phyloP scores from a whole-genome alignment of 441 rosid genomes.

The Syzygium syzygioides region DNA sequence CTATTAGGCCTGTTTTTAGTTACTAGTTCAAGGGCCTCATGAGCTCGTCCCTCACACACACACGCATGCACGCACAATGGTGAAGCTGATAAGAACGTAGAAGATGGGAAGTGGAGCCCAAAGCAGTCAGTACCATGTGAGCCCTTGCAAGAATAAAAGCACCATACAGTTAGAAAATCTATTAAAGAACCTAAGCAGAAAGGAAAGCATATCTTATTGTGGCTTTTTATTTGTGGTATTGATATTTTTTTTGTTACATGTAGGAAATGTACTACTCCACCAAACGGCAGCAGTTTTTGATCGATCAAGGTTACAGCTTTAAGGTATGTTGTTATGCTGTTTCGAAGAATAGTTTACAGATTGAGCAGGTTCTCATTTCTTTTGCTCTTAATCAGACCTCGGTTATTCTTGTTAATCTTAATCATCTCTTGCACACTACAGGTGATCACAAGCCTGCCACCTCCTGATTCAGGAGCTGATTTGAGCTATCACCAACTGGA shows the following conservation, averaged over 20 bases:
- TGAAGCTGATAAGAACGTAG: not conserved
- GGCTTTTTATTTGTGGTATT: not conserved
- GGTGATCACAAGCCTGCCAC: conserved; percentile 94
- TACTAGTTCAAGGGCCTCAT: not conserved
- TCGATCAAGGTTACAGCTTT: conserved; percentile 97
- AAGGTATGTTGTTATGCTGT: conserved; percentile 36
- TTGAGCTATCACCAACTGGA: conserved; percentile 62
- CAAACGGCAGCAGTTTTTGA: conserved; percentile 92
- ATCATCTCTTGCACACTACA: conserved; percentile 9
- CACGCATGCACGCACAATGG: not conserved
- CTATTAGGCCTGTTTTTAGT: not conserved
- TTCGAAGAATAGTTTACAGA: not conserved
- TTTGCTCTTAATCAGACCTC: not conserved
- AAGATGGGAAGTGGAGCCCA: not conserved
- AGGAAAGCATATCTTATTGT: not conserved
- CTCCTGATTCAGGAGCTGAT: conserved; percentile 70
- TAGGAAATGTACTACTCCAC: conserved; percentile 99
- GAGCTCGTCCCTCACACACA: not conserved
- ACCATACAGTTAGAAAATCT: not conserved
- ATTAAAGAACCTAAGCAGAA: not conserved
- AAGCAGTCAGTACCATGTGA: not conserved
- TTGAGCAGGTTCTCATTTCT: not conserved
- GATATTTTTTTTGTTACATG: conserved; percentile 1
- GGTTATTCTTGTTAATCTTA: not conserved
- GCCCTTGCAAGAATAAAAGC: not conserved